Percentiles rank a stretch among this genome's conserved stretches.
Evolutionary conservation across 305 asterid species (phyloP).

Genomic region (Plantago rigida): DNA sequence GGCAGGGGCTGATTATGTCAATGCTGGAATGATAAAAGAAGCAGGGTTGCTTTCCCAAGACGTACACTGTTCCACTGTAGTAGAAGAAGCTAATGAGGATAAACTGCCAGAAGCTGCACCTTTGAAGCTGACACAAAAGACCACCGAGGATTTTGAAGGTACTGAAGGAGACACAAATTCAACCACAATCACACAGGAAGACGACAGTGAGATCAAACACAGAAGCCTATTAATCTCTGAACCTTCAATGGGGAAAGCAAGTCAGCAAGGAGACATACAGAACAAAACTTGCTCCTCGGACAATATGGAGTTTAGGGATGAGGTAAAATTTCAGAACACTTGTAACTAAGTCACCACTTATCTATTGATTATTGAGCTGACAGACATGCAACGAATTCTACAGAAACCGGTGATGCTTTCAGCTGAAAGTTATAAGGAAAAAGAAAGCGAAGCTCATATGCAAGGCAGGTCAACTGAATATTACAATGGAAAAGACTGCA

Average conservation of each 20-base stretch:
- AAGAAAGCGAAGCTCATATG: conserved; percentile 22
- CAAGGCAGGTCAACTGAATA: conserved; percentile 22
- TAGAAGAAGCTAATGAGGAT: conserved; percentile 19
- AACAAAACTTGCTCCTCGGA: conserved; percentile 26
- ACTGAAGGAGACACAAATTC: conserved; percentile 22
- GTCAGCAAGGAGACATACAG: conserved; percentile 24
- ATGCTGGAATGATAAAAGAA: conserved; percentile 17
- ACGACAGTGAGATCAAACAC: background rate
- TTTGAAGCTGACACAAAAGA: conserved; percentile 12
- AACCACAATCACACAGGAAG: conserved; percentile 21
- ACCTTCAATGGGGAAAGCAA: conserved; percentile 8
- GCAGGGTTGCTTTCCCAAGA: conserved; percentile 24
- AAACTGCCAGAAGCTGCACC: conserved; percentile 22
- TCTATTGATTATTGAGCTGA: conserved; percentile 12
- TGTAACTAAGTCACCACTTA: background rate
- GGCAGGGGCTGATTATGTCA: conserved; percentile 20
- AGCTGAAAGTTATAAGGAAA: conserved; percentile 24
- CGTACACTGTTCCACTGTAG: conserved; percentile 12
- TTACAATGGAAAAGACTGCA: conserved; percentile 20
- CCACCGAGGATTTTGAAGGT: conserved; percentile 17
- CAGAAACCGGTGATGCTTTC: conserved; percentile 33
- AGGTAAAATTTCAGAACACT: conserved; percentile 30
- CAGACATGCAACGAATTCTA: conserved; percentile 15
- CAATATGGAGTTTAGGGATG: conserved; percentile 24
- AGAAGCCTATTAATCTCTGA: background rate